These are phyloP conservation scores for Saccharomycopsis fermentans DNA, from an alignment of 805 yeast genomes.

Conservation along the genomic window DNA sequence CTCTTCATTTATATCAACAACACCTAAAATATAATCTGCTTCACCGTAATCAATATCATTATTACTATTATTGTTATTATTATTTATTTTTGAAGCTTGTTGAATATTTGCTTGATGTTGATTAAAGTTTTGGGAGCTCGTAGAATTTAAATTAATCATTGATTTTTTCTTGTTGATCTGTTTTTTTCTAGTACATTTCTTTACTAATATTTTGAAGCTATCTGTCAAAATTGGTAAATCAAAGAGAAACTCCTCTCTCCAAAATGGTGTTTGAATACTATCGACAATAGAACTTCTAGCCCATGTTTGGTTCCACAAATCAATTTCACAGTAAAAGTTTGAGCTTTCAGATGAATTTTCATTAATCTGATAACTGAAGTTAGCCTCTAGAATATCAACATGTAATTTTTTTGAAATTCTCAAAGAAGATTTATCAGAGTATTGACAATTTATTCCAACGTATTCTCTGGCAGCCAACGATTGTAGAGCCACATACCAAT, in stretches of 20 bases:
- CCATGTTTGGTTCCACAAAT: slow-evolving; percentile 67
- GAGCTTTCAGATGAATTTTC: background rate
- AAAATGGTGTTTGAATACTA: slow-evolving; percentile 49
- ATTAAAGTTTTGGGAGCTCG: background rate
- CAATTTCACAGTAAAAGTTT: slow-evolving; percentile 54
- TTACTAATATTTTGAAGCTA: slow-evolving; percentile 37
- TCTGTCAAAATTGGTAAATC: slow-evolving; percentile 45
- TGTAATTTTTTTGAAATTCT: slow-evolving; percentile 44
- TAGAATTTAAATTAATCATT: background rate
- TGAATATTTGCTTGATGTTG: background rate
- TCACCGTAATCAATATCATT: slow-evolving; percentile 13
- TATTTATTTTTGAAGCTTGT: background rate
- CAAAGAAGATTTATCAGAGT: slow-evolving; percentile 28
- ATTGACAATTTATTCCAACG: slow-evolving; percentile 22
- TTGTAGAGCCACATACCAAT: slow-evolving; percentile 62
- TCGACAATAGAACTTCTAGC: slow-evolving; percentile 62
- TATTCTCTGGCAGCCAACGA: slow-evolving; percentile 54
- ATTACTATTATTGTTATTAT: background rate
- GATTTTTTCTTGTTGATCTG: slow-evolving; percentile 38
- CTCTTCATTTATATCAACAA: slow-evolving; percentile 19
- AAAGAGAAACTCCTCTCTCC: slow-evolving; percentile 72
- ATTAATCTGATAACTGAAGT: slow-evolving; percentile 24
- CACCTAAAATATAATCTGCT: slow-evolving; percentile 30
- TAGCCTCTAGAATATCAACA: slow-evolving; percentile 58
- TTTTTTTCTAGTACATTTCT: slow-evolving; percentile 24